Conservation (phyloP, 2,329 filamentous ascomycete species). For the Aaosphaeria pasadenensis region DNA sequence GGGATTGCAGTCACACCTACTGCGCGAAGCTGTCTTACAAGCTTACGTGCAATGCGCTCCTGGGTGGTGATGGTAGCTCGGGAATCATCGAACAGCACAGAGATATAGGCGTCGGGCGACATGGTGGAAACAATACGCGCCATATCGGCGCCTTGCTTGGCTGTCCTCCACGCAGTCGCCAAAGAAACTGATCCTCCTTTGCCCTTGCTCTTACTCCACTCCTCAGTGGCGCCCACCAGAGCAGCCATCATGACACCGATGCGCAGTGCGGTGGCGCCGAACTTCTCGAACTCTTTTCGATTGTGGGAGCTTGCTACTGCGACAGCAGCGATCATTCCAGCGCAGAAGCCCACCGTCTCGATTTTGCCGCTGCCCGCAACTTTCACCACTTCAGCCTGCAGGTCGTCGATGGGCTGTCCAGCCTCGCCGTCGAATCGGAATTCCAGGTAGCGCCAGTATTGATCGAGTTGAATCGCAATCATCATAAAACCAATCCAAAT, state of each 20-base stretch:
- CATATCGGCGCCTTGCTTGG: not conserved
- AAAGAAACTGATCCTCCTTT: not conserved
- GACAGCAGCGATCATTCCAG: conserved; percentile 4
- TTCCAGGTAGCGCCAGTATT: conserved; percentile 28
- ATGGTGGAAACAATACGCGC: not conserved
- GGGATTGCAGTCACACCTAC: conserved; percentile 1
- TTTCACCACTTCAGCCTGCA: not conserved
- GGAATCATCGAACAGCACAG: conserved; percentile 3
- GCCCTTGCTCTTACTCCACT: not conserved
- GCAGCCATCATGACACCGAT: conserved; percentile 6
- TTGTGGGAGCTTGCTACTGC: conserved; percentile 1
- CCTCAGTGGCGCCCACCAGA: conserved; percentile 1
- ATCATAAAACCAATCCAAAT: conserved; percentile 30
- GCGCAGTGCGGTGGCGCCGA: conserved; percentile 1
- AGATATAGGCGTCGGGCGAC: conserved; percentile 3
- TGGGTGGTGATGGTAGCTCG: conserved; percentile 6
- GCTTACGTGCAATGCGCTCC: not conserved
- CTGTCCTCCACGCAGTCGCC: not conserved
- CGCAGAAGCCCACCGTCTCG: conserved; percentile 7
- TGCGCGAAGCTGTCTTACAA: conserved; percentile 1
- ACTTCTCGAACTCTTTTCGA: not conserved
- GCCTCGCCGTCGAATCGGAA: not conserved
- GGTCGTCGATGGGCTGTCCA: not conserved
- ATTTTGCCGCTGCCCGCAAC: not conserved
- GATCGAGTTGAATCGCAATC: conserved; percentile 36